Base-by-base conservation (phyloP, 2,329 filamentous ascomycete species). In the Hortaea sp. region DNA sequence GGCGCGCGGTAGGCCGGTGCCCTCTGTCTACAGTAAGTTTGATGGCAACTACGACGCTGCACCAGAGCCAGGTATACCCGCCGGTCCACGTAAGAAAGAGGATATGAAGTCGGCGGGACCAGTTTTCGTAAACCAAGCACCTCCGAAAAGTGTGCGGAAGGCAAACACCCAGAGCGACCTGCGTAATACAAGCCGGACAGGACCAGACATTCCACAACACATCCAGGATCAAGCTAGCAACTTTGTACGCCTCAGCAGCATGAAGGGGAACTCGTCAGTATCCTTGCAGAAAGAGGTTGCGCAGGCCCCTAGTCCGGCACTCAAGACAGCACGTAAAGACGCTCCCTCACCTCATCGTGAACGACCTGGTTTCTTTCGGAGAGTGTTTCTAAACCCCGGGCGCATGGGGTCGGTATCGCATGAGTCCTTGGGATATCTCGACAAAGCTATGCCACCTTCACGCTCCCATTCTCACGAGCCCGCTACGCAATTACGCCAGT, bases 321-420 rank as follows among this genome's bases (percentile, higher is more conserved):
- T 66, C 51, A 69, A 60, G 51, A 69, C 53, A 20, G 52, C 62
- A 46, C 50, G 54, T 41, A 53, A 50, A 51, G 55, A 57, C 43
- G 46, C 35, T 12, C 48, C 52, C 7, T 57, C 55, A 37, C 55
- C 50, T 10, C 49, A 52, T 7, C 55, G 55, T 61, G 82, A 87
- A 59, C 80, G 81, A 47, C 85, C 79, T 6, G 89, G 92, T 13
- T 97, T 98, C 71, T 97, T 97, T 71, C 81, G 88, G 57, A 81
- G 90, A 52, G 85, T 97, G 35, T 97, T 97, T 70, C 86, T 84
- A 35, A 50, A 55, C 34, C 47, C 48, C 28, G 53, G 50, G 38
- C 53, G 57, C 39, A 50, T 47, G n/a, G 51, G 52, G 12, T 57
- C 55, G n/a, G 51, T 48, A 11, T 43, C 42, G 29, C 31, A 39